Evolutionary conservation across 345 rosid species (phyloP).

Genomic region (Hirschfeldia incana): DNA sequence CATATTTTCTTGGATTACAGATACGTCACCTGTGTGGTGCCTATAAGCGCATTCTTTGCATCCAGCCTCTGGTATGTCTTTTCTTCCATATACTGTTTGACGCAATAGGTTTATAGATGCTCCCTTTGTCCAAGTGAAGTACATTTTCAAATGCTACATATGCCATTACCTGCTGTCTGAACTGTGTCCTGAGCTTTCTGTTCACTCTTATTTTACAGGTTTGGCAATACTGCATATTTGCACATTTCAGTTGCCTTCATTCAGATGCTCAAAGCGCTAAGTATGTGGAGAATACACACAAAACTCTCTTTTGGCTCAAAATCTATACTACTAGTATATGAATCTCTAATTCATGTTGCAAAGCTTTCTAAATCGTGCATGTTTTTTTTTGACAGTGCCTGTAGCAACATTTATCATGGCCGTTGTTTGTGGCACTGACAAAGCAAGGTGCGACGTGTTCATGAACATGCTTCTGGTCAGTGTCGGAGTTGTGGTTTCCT

Average conservation of each 20-base stretch:
- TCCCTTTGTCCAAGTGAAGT: neutral
- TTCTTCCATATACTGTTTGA: neutral
- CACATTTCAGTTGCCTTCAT: constrained; percentile 93
- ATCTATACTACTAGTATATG: neutral
- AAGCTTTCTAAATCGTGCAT: constrained; percentile 22
- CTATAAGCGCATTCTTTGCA: constrained; percentile 95
- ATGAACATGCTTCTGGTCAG: constrained; percentile 95
- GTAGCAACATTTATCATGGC: constrained; percentile 90
- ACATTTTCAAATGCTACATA: neutral
- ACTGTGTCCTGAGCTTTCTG: constrained; percentile 8
- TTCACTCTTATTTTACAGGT: constrained; percentile 53
- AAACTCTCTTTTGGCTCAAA: neutral
- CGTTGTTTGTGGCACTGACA: constrained; percentile 88
- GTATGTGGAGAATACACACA: constrained; percentile 53
- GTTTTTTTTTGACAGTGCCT: constrained; percentile 64
- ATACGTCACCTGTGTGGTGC: constrained; percentile 87
- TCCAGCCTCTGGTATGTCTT: constrained; percentile 93
- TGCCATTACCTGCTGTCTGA: neutral
- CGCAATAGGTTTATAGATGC: neutral
- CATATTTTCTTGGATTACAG: constrained; percentile 43
- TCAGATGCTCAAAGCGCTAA: constrained; percentile 97
- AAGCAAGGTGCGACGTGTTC: constrained; percentile 86
- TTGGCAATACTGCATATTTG: constrained; percentile 92
- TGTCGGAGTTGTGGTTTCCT: constrained; percentile 91
- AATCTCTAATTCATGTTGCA: neutral